phyloP scores from a whole-genome alignment of 768 basidiomycete genomes.

The Tulasnella sp. region DNA sequence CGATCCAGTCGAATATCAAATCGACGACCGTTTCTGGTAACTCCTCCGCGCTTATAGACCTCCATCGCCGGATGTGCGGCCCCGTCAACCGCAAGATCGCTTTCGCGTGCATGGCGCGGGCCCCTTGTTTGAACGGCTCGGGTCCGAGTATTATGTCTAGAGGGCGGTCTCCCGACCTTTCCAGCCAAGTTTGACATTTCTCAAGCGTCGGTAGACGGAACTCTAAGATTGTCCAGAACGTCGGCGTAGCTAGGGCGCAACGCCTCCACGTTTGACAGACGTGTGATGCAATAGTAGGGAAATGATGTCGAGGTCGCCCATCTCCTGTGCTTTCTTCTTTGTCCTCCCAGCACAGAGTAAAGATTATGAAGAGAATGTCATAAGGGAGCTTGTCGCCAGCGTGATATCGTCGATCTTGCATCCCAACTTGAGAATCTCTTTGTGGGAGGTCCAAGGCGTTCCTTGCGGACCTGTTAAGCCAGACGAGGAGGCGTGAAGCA shows the following conservation, averaged over 20 bases:
- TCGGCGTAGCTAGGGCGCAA: constrained; percentile 30
- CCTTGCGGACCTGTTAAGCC: too few relatives aligned
- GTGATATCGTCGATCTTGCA: too few relatives aligned
- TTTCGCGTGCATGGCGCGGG: not conserved
- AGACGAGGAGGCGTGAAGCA: too few relatives aligned
- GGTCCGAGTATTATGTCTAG: not conserved
- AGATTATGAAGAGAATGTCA: not conserved
- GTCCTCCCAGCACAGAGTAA: not conserved
- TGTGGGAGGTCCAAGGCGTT: too few relatives aligned
- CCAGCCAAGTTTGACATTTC: not conserved
- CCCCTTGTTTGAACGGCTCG: not conserved
- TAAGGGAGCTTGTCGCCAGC: not conserved
- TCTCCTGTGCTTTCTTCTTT: not conserved
- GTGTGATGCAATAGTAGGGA: not conserved
- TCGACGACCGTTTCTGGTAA: constrained; percentile 29
- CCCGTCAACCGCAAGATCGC: not conserved
- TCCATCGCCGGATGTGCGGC: constrained; percentile 12
- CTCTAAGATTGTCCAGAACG: not conserved
- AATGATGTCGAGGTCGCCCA: not conserved
- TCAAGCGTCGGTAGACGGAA: not conserved
- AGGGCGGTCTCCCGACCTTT: not conserved
- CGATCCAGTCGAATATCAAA: constrained; percentile 52
- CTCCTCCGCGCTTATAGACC: constrained; percentile 31
- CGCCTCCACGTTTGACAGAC: not conserved
- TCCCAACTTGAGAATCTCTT: too few relatives aligned